Base-by-base conservation (phyloP, 192 early-diverging fungal species). In the Lobosporangium transversale region DNA sequence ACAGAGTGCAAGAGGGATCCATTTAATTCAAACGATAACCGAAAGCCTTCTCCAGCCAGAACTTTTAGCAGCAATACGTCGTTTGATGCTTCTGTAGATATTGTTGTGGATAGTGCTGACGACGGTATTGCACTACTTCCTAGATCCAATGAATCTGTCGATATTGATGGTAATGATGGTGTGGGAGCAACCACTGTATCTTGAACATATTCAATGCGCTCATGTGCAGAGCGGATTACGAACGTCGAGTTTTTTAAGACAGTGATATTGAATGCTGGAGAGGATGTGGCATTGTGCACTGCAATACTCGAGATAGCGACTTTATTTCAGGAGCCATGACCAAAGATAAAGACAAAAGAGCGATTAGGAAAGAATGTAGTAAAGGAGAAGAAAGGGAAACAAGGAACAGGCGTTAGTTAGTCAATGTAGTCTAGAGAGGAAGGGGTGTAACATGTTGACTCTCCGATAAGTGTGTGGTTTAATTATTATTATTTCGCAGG, bases 141-240 rank as follows among this genome's bases (percentile, higher is more conserved):
- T n/a, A n/a, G n/a, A n/a, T n/a, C 5, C 18, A 5, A 42, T 12
- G 40, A 42, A 17, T 27, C 45, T 1, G n/a, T 27, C 2, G 65
- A 31, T 5, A 48, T 12, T 24, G 56, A 30, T 3, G 47, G 26
- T 21, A 36, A 42, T 29, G 48, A 23, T 15, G n/a, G 0, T 29
- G 66, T 6, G 12, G 27, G 24, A 35, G 0, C 1, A 33, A 15
- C 17, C 26, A 61, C 63, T 27, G 58, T 58, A 26, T 75, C 64
- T 23, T 52, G 73, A 1, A 76, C 73, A 58, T 54, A 67, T 20
- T 76, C 73, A 44, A 76, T 50, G 31, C 52, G 58, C 20, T 62
- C 73, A 29, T 21, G 20, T 30, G 64, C 52, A 18, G 64, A 76
- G 62, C 48, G 73, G 44, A 67, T 57, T 5, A 53, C 73, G 5